phyloP scores from a whole-genome alignment of 768 basidiomycete genomes.

The Cystofilobasidium bisporidii region DNA sequence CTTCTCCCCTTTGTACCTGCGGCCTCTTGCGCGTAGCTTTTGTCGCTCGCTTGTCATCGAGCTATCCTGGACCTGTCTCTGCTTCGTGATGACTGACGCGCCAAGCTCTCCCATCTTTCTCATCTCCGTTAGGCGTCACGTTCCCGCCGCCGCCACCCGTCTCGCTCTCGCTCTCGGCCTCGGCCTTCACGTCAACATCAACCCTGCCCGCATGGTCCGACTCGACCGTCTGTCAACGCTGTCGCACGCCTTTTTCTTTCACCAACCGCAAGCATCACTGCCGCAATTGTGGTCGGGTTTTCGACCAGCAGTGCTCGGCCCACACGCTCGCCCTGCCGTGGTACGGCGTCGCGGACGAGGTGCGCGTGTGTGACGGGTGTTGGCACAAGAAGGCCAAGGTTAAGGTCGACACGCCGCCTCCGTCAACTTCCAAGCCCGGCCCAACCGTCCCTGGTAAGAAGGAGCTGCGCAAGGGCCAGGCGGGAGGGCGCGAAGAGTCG shows the following conservation, averaged over 20 bases:
- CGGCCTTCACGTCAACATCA: slow-evolving; percentile 35
- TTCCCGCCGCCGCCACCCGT: slow-evolving; percentile 58
- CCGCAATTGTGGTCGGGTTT: slow-evolving; percentile 92
- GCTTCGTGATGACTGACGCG: too few species aligned
- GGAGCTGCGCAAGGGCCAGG: slow-evolving; percentile 50
- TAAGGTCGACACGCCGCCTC: slow-evolving; percentile 30
- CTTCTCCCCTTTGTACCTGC: too few species aligned
- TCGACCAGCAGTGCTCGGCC: slow-evolving; percentile 85
- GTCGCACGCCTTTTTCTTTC: slow-evolving; percentile 80
- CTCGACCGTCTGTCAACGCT: slow-evolving; percentile 85
- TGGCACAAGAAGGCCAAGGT: slow-evolving; percentile 50
- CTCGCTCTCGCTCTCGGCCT: slow-evolving; percentile 60
- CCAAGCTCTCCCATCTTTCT: too few species aligned
- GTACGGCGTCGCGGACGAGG: slow-evolving; percentile 83
- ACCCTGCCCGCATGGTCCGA: slow-evolving; percentile 89
- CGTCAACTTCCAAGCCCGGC: slow-evolving; percentile 37
- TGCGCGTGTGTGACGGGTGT: slow-evolving; percentile 88
- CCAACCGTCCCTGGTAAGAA: slow-evolving; percentile 49
- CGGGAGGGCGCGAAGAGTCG: slow-evolving; percentile 48
- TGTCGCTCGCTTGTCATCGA: background rate
- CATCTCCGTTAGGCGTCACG: slow-evolving; percentile 16
- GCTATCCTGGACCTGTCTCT: background rate
- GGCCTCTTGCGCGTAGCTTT: too few species aligned
- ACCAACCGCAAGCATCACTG: slow-evolving; percentile 98
- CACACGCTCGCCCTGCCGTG: slow-evolving; percentile 76